Evolutionary conservation across 2,329 filamentous ascomycete genomes (phyloP).

Genomic region (Arthrobotrys conoides): DNA sequence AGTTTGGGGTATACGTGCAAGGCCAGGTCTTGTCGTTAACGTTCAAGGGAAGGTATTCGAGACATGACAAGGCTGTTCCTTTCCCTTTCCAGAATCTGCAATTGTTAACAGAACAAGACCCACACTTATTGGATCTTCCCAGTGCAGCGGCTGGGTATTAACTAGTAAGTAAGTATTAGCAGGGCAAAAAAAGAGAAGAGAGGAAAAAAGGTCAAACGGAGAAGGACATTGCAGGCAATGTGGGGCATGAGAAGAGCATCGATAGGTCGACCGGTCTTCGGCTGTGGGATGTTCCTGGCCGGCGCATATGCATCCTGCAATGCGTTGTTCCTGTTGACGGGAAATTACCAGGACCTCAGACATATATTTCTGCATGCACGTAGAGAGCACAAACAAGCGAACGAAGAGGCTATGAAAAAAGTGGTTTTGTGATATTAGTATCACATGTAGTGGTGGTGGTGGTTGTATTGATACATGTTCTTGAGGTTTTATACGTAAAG

Average conservation of each 20-base stretch:
- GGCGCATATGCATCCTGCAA: constrained; percentile 59
- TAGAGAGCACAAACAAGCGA: constrained; percentile 46
- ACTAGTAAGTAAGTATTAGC: no score
- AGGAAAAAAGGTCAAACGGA: constrained; percentile 19
- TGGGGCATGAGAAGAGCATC: constrained; percentile 31
- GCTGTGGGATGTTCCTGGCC: constrained; percentile 42
- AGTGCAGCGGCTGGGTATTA: constrained; percentile 48
- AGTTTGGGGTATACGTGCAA: no score
- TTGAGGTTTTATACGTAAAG: neutral
- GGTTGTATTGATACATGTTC: constrained; percentile 16
- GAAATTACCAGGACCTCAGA: constrained; percentile 60
- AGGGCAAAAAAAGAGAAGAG: no score
- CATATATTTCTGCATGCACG: constrained; percentile 46
- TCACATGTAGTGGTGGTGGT: constrained; percentile 55
- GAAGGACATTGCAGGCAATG: constrained; percentile 38
- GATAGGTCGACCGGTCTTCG: constrained; percentile 46
- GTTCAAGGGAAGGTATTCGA: constrained; percentile 14
- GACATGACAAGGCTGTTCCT: constrained; percentile 34
- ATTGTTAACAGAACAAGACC: constrained; percentile 13
- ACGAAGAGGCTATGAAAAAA: constrained; percentile 7
- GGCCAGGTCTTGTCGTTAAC: neutral
- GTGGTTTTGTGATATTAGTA: constrained; percentile 28
- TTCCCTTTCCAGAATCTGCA: constrained; percentile 47
- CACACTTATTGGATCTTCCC: constrained; percentile 50
- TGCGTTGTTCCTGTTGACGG: constrained; percentile 60